Percentiles rank a stretch among this genome's conserved stretches.
Evolutionary conservation across 2,329 filamentous ascomycete species (phyloP).

Genomic region (Atkinsonella texensis): DNA sequence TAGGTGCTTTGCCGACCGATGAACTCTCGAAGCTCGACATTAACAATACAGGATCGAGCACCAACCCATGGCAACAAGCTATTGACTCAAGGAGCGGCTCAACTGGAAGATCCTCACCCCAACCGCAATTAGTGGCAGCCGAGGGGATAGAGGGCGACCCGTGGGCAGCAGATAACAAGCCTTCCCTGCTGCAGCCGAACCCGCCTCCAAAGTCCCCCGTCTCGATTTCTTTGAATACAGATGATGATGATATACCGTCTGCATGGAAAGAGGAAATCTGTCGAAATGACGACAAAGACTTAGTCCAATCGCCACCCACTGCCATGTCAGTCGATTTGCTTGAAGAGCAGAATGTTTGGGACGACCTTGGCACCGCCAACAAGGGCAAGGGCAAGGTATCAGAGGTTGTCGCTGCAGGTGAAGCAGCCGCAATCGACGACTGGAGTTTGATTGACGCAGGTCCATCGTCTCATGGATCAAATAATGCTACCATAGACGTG

Average conservation of each 20-base stretch:
- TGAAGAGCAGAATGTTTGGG: slow-evolving; percentile 36
- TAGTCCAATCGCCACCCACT: slow-evolving; percentile 11
- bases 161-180: slow-evolving; percentile 15
- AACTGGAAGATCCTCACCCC: slow-evolving; percentile 4
- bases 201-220: slow-evolving; percentile 19
- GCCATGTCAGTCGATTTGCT: slow-evolving; percentile 21
- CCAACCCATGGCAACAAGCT: slow-evolving; percentile 22
- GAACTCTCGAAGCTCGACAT: slow-evolving; percentile 31
- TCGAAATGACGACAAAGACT: slow-evolving; percentile 15
- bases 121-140: slow-evolving; percentile 9
- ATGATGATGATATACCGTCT: slow-evolving; percentile 18
- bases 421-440: slow-evolving; percentile 24
- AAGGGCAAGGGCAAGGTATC: slow-evolving; percentile 31
- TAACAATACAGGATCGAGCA: slow-evolving; percentile 26
- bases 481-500: slow-evolving; percentile 6
- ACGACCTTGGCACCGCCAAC: slow-evolving; percentile 28
- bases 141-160: slow-evolving; percentile 18
- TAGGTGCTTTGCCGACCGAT: slow-evolving; percentile 16
- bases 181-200: slow-evolving; percentile 15
- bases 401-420: slow-evolving; percentile 6
- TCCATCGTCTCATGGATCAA: slow-evolving; percentile 12
- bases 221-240: slow-evolving; percentile 24
- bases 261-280: slow-evolving; percentile 28
- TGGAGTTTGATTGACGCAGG: slow-evolving; percentile 42
- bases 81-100: slow-evolving; percentile 13